Percentiles rank a stretch among this genome's conserved stretches.
phyloP scores from a whole-genome alignment of 2,329 filamentous ascomycete genomes.

The Atkinsonella hypoxylon region DNA sequence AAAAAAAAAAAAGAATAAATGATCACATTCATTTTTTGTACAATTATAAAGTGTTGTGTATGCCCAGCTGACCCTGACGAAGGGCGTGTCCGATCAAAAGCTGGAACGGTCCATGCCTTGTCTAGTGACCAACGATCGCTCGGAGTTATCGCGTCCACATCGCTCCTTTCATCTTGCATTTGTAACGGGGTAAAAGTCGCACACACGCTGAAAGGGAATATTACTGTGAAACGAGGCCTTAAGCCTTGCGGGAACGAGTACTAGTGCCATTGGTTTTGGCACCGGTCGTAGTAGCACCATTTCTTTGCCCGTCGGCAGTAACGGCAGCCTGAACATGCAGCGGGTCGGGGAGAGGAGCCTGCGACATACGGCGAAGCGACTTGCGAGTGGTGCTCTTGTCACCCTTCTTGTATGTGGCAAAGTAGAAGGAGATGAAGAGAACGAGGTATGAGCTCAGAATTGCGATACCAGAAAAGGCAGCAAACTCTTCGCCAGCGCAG shows the following conservation, averaged over 20 bases:
- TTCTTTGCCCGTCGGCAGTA: constrained; percentile 39
- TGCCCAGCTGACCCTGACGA: neutral
- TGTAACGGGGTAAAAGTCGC: neutral
- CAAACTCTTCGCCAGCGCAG: constrained; percentile 94
- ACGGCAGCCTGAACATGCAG: constrained; percentile 53
- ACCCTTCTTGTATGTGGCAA: constrained; percentile 87
- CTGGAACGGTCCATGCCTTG: neutral
- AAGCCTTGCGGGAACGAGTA: constrained; percentile 59
- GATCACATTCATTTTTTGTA: constrained; percentile 4
- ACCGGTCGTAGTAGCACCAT: constrained; percentile 41
- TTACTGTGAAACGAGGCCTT: constrained; percentile 7
- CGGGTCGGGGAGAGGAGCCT: constrained; percentile 67
- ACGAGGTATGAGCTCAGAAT: constrained; percentile 92
- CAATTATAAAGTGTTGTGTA: neutral
- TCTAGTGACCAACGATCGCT: neutral
- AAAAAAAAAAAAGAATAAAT: constrained; percentile 1
- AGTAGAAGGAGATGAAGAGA: constrained; percentile 98
- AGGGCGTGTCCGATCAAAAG: neutral
- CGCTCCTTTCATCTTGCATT: neutral
- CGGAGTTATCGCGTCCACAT: neutral
- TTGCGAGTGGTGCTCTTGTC: constrained; percentile 76
- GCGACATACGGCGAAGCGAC: constrained; percentile 53
- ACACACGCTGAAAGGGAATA: neutral
- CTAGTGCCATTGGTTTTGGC: constrained; percentile 46
- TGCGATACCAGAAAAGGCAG: constrained; percentile 80